Percentiles rank a stretch among this genome's conserved stretches.
Evolutionary conservation across 768 basidiomycete genomes (phyloP).

Genomic region (Tricholoma flavovirens): DNA sequence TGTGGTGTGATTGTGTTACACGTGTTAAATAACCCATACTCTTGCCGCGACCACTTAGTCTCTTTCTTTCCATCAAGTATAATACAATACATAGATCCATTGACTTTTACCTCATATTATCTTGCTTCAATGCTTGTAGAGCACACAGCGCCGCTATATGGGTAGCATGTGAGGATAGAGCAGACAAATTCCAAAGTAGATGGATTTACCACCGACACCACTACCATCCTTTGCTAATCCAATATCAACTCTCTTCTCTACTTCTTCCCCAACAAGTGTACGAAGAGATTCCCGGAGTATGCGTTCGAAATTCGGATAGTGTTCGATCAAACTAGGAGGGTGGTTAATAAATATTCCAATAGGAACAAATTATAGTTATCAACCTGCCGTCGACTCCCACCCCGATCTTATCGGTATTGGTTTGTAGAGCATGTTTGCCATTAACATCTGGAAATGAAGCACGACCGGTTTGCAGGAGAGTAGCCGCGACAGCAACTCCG

Average conservation of each 20-base stretch:
- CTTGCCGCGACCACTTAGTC: background rate
- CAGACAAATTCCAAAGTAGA: conserved; percentile 3
- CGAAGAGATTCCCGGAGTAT: conserved; percentile 70
- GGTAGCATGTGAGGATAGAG: conserved; percentile 4
- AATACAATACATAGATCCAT: conserved; percentile 9
- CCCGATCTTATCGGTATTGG: conserved; percentile 47
- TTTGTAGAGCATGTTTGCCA: conserved; percentile 23
- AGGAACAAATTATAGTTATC: background rate
- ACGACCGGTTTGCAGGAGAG: conserved; percentile 75
- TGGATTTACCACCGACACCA: conserved; percentile 81
- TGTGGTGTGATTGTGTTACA: background rate
- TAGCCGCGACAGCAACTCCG: conserved; percentile 81
- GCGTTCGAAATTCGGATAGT: conserved; percentile 83
- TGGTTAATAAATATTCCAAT: background rate
- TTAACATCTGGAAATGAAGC: conserved; percentile 44
- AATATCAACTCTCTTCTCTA: conserved; percentile 76
- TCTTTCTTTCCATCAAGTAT: background rate
- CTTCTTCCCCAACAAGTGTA: conserved; percentile 71
- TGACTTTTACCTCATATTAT: conserved; percentile 11
- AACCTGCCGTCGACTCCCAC: conserved; percentile 95
- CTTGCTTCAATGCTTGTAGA: conserved; percentile 68
- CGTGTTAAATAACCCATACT: background rate
- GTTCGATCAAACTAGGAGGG: conserved; percentile 71
- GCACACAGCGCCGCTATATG: conserved; percentile 79
- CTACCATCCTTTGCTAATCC: conserved; percentile 97